Percentiles rank a stretch among this genome's conserved stretches.
Evolutionary conservation across 257 asterid genomes (phyloP).

Genomic region (Gentiana macrophylla): DNA sequence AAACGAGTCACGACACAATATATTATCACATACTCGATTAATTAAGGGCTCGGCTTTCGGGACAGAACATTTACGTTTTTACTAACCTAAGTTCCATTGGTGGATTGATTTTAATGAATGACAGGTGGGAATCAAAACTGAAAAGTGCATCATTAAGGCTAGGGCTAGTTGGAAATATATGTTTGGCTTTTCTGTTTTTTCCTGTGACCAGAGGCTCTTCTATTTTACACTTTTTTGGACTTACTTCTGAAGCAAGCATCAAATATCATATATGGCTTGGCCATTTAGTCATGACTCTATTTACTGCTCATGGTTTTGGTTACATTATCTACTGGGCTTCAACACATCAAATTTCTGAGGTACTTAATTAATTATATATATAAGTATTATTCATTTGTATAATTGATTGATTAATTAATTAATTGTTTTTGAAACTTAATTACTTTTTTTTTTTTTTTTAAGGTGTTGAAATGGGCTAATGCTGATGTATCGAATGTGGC

Average conservation of each 20-base stretch:
- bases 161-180: slow-evolving; percentile 59
- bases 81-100: neutral
- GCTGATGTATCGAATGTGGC: slow-evolving; percentile 53
- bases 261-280: slow-evolving; percentile 93
- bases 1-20: too few relatives aligned
- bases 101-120: neutral
- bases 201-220: slow-evolving; percentile 90
- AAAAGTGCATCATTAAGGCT: slow-evolving; percentile 38
- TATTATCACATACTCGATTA: too few relatives aligned
- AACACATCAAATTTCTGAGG: slow-evolving; percentile 42
- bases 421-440: neutral
- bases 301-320: slow-evolving; percentile 62
- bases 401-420: neutral
- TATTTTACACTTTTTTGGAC: slow-evolving; percentile 48
- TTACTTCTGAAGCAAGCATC: slow-evolving; percentile 68
- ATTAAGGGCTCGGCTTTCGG: too few relatives aligned
- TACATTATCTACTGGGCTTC: slow-evolving; percentile 44
- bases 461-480: slow-evolving; percentile 69
- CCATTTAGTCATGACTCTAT: slow-evolving; percentile 50
- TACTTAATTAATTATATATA: neutral
- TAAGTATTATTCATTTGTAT: neutral
- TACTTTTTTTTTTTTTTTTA: neutral
- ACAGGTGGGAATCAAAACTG: slow-evolving; percentile 70
- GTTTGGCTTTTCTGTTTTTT: slow-evolving; percentile 53
- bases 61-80: neutral